A percentile compares a stretch with the other conserved stretches of the same genome.
phyloP scores from a whole-genome alignment of 441 rosid species.

The Dalechampia spathulata region DNA sequence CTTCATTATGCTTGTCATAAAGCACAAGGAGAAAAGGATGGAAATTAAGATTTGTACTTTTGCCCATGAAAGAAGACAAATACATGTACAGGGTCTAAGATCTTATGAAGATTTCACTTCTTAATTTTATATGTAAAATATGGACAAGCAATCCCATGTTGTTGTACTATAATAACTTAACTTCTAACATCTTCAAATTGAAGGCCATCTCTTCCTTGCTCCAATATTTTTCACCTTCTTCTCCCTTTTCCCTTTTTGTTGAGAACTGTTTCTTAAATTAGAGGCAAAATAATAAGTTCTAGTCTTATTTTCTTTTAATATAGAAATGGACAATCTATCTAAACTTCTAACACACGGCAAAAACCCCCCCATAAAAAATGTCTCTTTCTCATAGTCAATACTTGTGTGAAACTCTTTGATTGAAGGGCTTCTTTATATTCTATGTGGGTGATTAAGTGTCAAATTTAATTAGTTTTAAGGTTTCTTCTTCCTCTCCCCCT shows the following conservation, averaged over 20 bases:
- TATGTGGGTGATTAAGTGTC: slow-evolving; percentile 46
- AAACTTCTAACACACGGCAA: slow-evolving; percentile 25
- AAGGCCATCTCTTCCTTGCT: slow-evolving; percentile 14
- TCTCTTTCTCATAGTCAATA: slow-evolving; percentile 10
- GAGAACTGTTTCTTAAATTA: slow-evolving; percentile 42
- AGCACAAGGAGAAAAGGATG: not conserved
- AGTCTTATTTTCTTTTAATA: slow-evolving; percentile 18
- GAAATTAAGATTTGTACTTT: not conserved
- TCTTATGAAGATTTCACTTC: slow-evolving; percentile 7
- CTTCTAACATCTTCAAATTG: slow-evolving; percentile 15
- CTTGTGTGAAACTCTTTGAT: slow-evolving; percentile 13
- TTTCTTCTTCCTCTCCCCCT: no score
- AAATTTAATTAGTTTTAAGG: no score
- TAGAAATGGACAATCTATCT: slow-evolving; percentile 36
- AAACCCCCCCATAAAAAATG: slow-evolving; percentile 23
- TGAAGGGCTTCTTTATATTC: slow-evolving; percentile 1
- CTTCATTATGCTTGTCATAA: not conserved
- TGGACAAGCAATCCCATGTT: slow-evolving; percentile 9
- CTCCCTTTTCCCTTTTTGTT: slow-evolving; percentile 13
- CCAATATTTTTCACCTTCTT: slow-evolving; percentile 15
- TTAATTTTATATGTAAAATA: not conserved
- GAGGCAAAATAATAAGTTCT: slow-evolving; percentile 36
- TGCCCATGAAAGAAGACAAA: slow-evolving; percentile 11
- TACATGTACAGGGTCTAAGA: slow-evolving; percentile 1
- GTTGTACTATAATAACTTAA: slow-evolving; percentile 8